A percentile compares a stretch with the other conserved stretches of the same genome.
These are phyloP conservation scores for Pyrenophora graminea DNA, from an alignment of 2,329 filamentous ascomycete genomes.

Conservation along the genomic window DNA sequence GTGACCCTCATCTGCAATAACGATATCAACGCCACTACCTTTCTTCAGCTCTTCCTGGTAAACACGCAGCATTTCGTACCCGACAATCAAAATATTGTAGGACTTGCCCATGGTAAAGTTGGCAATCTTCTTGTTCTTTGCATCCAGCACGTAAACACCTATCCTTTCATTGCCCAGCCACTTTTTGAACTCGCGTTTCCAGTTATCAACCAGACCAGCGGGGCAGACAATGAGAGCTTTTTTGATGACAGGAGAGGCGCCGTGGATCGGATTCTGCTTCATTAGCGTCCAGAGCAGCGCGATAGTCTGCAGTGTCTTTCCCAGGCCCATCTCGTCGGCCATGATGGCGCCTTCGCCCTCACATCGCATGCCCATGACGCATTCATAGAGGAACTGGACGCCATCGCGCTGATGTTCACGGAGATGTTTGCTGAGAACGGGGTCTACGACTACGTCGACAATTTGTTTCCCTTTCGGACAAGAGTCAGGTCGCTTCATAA, in stretches of 20 bases:
- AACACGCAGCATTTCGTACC: slow-evolving; percentile 70
- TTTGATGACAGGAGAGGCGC: slow-evolving; percentile 63
- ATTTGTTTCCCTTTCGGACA: slow-evolving; percentile 66
- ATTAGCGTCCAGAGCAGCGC: slow-evolving; percentile 71
- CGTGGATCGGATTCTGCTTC: slow-evolving; percentile 70
- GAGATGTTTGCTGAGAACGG: slow-evolving; percentile 64
- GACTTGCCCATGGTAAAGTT: slow-evolving; percentile 71
- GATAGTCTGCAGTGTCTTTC: slow-evolving; percentile 75
- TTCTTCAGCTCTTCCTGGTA: slow-evolving; percentile 69
- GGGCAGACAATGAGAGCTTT: slow-evolving; percentile 76
- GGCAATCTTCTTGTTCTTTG: slow-evolving; percentile 63
- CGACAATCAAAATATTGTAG: slow-evolving; percentile 74
- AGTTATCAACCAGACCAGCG: slow-evolving; percentile 72
- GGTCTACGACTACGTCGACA: slow-evolving; percentile 75
- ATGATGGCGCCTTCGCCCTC: slow-evolving; percentile 71
- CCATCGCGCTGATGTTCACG: slow-evolving; percentile 71
- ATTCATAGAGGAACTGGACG: slow-evolving; percentile 73
- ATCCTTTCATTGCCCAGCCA: slow-evolving; percentile 74
- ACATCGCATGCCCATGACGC: slow-evolving; percentile 72
- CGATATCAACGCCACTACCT: slow-evolving; percentile 67
- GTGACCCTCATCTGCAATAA: slow-evolving; percentile 72
- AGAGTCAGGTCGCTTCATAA: slow-evolving; percentile 66
- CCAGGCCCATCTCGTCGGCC: slow-evolving; percentile 76
- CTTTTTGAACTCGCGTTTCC: slow-evolving; percentile 73
- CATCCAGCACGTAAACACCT: slow-evolving; percentile 67